Conservation (phyloP, 805 yeast genomes). For the Ogataea populi-albae region DNA sequence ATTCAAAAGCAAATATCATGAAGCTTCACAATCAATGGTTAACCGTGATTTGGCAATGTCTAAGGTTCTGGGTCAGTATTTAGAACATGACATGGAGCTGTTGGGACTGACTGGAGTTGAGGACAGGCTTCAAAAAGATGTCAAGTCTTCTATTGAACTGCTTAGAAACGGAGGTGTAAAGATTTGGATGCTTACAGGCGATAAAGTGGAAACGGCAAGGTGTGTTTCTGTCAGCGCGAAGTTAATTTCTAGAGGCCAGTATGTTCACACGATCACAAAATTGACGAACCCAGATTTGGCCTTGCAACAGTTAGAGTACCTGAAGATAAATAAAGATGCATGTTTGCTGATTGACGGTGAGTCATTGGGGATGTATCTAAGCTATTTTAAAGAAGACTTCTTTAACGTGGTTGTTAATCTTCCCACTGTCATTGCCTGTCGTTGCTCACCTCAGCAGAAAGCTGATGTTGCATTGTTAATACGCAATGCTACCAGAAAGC, state of each 20-base stretch:
- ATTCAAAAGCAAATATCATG: slow-evolving; percentile 61
- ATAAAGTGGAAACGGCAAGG: slow-evolving; percentile 96
- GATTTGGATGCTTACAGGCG: slow-evolving; percentile 99
- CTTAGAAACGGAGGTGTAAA: slow-evolving; percentile 94
- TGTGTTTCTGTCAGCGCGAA: slow-evolving; percentile 97
- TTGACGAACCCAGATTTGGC: slow-evolving; percentile 64
- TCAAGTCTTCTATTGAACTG: slow-evolving; percentile 86
- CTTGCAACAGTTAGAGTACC: slow-evolving; percentile 67
- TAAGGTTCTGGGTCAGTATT: slow-evolving; percentile 57
- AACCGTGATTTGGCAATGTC: slow-evolving; percentile 78
- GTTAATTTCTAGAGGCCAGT: slow-evolving; percentile 89
- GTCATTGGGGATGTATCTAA: slow-evolving; percentile 68
- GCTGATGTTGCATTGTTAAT: slow-evolving; percentile 90
- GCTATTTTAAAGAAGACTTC: slow-evolving; percentile 64
- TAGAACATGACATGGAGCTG: slow-evolving; percentile 82
- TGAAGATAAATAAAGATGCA: slow-evolving; percentile 59
- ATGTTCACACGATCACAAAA: slow-evolving; percentile 80
- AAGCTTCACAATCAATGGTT: slow-evolving; percentile 75
- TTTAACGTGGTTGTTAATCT: slow-evolving; percentile 71
- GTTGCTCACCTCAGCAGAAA: slow-evolving; percentile 98
- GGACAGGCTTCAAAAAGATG: slow-evolving; percentile 88
- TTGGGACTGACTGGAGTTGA: slow-evolving; percentile 97
- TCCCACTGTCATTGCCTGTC: slow-evolving; percentile 96
- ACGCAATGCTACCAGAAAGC: slow-evolving; percentile 71
- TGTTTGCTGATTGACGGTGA: slow-evolving; percentile 94